Conservation (phyloP, 139 green algal species). For the Picochlorum sp. region DNA sequence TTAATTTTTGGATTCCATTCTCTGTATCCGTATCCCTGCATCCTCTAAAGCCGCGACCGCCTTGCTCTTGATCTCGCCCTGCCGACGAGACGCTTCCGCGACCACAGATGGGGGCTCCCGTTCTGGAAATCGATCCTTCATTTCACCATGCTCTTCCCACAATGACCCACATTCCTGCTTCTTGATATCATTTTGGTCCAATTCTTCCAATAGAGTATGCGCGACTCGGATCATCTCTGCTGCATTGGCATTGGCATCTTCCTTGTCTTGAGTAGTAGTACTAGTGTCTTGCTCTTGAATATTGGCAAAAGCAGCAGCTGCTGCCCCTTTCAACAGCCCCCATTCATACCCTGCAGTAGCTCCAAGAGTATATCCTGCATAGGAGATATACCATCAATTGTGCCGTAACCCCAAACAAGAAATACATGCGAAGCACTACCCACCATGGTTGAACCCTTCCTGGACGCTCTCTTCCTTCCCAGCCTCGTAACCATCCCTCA, state of each 20-base stretch:
- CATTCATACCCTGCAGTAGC: constrained; percentile 17
- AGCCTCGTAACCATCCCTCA: constrained; percentile 24
- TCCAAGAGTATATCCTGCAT: constrained; percentile 19
- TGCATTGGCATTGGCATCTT: neutral
- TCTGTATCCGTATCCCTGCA: too few species aligned
- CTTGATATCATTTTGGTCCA: neutral
- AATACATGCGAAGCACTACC: neutral
- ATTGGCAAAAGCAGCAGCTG: neutral
- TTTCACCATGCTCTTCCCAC: constrained; percentile 5
- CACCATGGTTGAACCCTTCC: constrained; percentile 24
- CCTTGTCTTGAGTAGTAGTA: neutral
- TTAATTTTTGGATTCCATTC: too few species aligned
- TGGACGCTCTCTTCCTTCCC: constrained; percentile 31
- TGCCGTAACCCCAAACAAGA: neutral
- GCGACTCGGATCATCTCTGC: neutral
- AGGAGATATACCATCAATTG: neutral
- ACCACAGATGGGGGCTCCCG: too few species aligned
- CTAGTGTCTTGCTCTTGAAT: neutral
- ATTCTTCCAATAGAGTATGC: neutral
- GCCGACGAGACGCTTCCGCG: too few species aligned
- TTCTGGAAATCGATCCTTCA: neutral
- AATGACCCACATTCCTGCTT: neutral
- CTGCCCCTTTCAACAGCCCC: constrained; percentile 11
- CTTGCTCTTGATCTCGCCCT: too few species aligned
- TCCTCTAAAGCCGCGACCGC: too few species aligned